Evolutionary conservation across 768 basidiomycete species (phyloP), one percentile per base, ranked within the genome.

Genomic region (Tylopilus vinaceipallidus): DNA sequence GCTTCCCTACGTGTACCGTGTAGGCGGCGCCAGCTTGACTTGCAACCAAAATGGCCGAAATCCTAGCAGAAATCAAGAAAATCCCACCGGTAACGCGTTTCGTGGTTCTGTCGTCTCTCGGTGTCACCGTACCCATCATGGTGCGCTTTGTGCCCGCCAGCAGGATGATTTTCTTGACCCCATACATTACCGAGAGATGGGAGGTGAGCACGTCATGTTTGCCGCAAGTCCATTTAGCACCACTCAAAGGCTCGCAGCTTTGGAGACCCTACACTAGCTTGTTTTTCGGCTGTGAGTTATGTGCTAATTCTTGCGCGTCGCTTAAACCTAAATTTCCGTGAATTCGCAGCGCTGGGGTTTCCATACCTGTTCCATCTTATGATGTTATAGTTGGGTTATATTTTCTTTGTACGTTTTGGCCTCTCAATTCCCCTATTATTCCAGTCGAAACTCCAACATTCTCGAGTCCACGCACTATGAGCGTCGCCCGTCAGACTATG

Each of bases 41-140:
- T 22, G 22, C 36, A 14, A 49, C 36, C 47, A 50, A 44, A n/a
- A 81, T 81, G 80, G 69, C 76, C 43, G 69, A 72, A 16, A 60
- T 83, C 32, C 20, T 76, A 3, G 73, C 78, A 19, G 86, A 91
- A 71, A 67, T 92, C 45, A 80, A 75, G 58, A 91, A 90, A 71
- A 88, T 93, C 1, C 91, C 91, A 0, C 86, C 86, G 29, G 84
- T 94, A 32, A 92, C 91, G 6, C 81, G 91, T 27, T 81, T 84
- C 47, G 64, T 90, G 6, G 75, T 80, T 49, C 72, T 69, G 19
- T 85, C 88, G 2, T 79, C 82, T 2, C 60, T 88, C 3, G 80
- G 69, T 0, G 71, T 90, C 33, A 80, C 89, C 0, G 19, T 84
- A 2, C 77, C 88, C 0, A 71, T 78, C 23, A 62, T 87, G 53